phyloP scores from a whole-genome alignment of 306 rosid species.

The Notholithocarpus densiflorus region DNA sequence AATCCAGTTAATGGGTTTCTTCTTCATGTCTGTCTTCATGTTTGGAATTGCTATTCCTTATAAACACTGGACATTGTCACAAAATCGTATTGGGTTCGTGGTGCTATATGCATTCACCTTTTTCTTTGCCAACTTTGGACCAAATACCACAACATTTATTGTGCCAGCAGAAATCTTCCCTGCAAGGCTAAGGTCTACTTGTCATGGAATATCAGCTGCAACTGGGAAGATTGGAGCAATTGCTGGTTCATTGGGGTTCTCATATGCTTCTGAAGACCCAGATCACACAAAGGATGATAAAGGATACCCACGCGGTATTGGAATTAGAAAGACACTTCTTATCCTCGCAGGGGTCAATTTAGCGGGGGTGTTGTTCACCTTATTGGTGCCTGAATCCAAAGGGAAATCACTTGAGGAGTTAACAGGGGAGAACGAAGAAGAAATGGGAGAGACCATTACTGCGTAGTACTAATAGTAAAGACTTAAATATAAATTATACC shows the following conservation, averaged over 20 bases:
- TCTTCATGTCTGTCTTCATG: conserved; percentile 26
- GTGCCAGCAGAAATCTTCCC: conserved; percentile 27
- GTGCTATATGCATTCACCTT: conserved; percentile 12
- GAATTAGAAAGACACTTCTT: conserved; percentile 10
- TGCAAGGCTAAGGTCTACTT: conserved; percentile 23
- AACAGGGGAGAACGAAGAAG: background rate
- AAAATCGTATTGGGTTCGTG: conserved; percentile 2
- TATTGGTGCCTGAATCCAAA: conserved; percentile 20
- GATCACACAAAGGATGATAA: background rate
- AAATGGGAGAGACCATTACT: background rate
- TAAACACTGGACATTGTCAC: background rate
- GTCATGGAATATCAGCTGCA: conserved; percentile 33
- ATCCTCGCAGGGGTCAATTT: background rate
- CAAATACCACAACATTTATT: conserved; percentile 23
- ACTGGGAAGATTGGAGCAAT: conserved; percentile 23
- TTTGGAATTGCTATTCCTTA: conserved; percentile 25
- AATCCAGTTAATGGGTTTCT: conserved; percentile 24
- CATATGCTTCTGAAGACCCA: conserved; percentile 10
- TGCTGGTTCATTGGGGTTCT: conserved; percentile 18
- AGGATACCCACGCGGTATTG: conserved; percentile 23
- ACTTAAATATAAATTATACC: too few relatives aligned
- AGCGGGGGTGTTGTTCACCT: conserved; percentile 6
- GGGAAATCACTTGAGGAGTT: conserved; percentile 25
- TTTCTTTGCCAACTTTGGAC: conserved; percentile 27
- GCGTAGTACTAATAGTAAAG: background rate